phyloP scores from a whole-genome alignment of 495 filamentous ascomycete genomes.

The Pseudomonodictys pantanalensis region DNA sequence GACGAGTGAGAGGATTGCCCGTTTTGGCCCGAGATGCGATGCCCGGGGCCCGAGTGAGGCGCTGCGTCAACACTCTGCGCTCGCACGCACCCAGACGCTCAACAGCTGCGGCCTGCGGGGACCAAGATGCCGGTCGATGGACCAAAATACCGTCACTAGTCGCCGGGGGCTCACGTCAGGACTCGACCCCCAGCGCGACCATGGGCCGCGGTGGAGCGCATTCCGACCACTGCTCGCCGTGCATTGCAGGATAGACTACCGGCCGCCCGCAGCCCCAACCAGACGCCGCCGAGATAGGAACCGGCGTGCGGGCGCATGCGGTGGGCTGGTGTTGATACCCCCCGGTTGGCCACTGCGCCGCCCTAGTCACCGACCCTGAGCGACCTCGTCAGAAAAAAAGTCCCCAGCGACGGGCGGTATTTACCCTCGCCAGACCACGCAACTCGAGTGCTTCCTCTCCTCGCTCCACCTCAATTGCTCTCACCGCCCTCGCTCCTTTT shows the following conservation, averaged over 20 bases:
- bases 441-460: neutral
- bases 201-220: neutral
- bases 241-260: conserved; percentile 2
- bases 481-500: conserved; percentile 12
- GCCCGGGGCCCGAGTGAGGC: neutral
- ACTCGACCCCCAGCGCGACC: neutral
- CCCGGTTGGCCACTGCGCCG: neutral
- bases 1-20: too few relatives aligned
- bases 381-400: conserved; percentile 24
- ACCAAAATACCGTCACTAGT: neutral
- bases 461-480: conserved; percentile 13
- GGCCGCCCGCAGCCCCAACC: conserved; percentile 11
- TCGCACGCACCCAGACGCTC: too few relatives aligned
- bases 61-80: neutral
- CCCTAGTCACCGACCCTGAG: neutral
- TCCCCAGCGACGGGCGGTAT: conserved; percentile 8
- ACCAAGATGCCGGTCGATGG: too few relatives aligned
- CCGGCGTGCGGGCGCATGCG: too few relatives aligned
- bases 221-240: neutral
- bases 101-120: neutral
- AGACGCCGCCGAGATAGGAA: too few relatives aligned
- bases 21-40: neutral
- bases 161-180: neutral
- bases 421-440: conserved; percentile 11
- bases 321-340: too few relatives aligned